phyloP scores from a whole-genome alignment of 495 filamentous ascomycete genomes.

The Echria macrotheca region DNA sequence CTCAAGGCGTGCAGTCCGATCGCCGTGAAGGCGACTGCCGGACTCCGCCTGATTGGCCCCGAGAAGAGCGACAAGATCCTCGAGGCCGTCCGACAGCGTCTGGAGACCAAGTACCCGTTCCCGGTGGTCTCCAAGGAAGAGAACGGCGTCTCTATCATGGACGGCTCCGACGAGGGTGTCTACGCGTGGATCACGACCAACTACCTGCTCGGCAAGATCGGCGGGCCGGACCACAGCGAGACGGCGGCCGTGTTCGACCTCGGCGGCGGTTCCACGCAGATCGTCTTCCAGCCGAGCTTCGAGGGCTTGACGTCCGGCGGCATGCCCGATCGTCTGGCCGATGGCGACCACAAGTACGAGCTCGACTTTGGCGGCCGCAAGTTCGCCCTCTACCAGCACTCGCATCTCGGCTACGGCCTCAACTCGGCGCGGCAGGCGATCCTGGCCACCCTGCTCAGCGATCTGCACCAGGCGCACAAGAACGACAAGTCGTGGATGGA shows the following conservation, averaged over 20 bases:
- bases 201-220: constrained; percentile 96
- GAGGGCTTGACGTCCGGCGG: constrained; percentile 62
- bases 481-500: constrained; percentile 48
- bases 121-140: constrained; percentile 80
- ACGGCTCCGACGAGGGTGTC: constrained; percentile 91
- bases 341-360: constrained; percentile 95
- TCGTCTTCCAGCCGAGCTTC: constrained; percentile 97
- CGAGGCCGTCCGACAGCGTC: constrained; percentile 70
- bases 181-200: constrained; percentile 99
- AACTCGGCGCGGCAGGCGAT: constrained; percentile 89
- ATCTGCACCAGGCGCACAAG: constrained; percentile 49
- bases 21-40: constrained; percentile 95
- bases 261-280: constrained; percentile 94
- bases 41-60: constrained; percentile 75
- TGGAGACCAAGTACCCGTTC: constrained; percentile 92
- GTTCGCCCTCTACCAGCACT: constrained; percentile 97
- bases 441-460: constrained; percentile 64
- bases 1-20: constrained; percentile 83
- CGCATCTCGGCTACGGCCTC: constrained; percentile 93
- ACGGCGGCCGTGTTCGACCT: constrained; percentile 95
- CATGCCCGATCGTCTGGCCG: constrained; percentile 79
- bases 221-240: constrained; percentile 78
- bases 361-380: constrained; percentile 84
- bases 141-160: constrained; percentile 90
- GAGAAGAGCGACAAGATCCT: constrained; percentile 80